These are phyloP conservation scores for Ceratocystis diversiconidia DNA, from an alignment of 2,329 filamentous ascomycete species.

Conservation along the genomic window DNA sequence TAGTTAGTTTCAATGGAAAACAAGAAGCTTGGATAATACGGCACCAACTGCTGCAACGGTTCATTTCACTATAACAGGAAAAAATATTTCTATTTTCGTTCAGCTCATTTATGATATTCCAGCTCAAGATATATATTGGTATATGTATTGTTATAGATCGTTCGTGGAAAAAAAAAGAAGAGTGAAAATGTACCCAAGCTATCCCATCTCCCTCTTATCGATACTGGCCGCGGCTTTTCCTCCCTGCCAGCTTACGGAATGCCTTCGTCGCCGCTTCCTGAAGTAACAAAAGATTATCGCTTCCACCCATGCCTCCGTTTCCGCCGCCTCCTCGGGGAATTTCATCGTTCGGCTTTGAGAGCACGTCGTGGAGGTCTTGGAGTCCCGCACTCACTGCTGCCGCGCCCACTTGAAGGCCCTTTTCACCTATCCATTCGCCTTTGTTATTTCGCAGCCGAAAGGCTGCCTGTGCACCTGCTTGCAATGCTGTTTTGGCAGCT, in stretches of 20 bases:
- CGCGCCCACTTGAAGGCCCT: conserved; percentile 35
- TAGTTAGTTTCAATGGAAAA: too few relatives aligned
- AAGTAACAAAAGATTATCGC: conserved; percentile 12
- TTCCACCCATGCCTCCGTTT: conserved; percentile 11
- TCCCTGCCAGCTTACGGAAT: conserved; percentile 11
- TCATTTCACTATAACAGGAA: too few relatives aligned
- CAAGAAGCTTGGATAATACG: too few relatives aligned
- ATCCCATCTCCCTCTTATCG: background rate
- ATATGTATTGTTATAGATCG: too few relatives aligned
- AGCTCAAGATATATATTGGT: too few relatives aligned
- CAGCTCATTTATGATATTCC: too few relatives aligned
- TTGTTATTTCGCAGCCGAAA: conserved; percentile 33
- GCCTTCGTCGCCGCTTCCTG: conserved; percentile 17
- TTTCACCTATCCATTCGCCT: conserved; percentile 34
- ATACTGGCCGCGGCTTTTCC: background rate
- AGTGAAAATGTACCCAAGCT: background rate
- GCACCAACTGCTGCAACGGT: too few relatives aligned
- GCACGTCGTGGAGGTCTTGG: conserved; percentile 35
- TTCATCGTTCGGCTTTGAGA: conserved; percentile 20
- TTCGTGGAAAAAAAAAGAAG: background rate
- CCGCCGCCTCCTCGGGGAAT: conserved; percentile 10
- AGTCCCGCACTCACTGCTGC: conserved; percentile 36
- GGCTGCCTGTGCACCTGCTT: conserved; percentile 35
- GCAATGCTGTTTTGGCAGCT: conserved; percentile 34
- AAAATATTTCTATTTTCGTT: too few relatives aligned